These are phyloP conservation scores for Chaetomiaceae sp. DNA, from an alignment of 2,329 filamentous ascomycete genomes.

Conservation along the genomic window DNA sequence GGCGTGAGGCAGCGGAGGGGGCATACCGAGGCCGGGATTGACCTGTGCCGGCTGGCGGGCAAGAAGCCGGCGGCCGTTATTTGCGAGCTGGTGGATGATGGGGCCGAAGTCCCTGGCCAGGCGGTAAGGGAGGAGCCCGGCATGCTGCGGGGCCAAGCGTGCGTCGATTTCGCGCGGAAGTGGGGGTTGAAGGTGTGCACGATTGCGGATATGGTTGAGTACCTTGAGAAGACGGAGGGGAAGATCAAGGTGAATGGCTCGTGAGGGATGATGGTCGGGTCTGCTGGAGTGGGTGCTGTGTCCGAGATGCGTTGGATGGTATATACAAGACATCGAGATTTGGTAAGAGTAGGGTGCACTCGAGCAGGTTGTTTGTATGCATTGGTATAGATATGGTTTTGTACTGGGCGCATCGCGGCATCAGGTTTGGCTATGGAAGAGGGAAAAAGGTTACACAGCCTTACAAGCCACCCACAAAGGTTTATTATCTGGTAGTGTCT, in stretches of 20 bases:
- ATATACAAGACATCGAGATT: too few species aligned
- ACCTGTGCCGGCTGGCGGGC: constrained; percentile 82
- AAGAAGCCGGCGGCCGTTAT: constrained; percentile 77
- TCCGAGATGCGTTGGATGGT: too few species aligned
- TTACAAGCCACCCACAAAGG: background rate
- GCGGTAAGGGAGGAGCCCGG: constrained; percentile 64
- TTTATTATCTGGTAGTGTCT: background rate
- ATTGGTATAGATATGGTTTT: constrained; percentile 2
- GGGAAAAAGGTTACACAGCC: constrained; percentile 3
- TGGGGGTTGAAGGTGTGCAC: constrained; percentile 94
- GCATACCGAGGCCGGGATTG: constrained; percentile 90
- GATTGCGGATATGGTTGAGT: constrained; percentile 81
- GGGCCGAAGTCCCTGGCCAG: constrained; percentile 64
- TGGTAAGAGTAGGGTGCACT: background rate
- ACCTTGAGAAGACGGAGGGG: constrained; percentile 73
- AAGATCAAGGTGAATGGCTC: constrained; percentile 47
- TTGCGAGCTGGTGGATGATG: constrained; percentile 87
- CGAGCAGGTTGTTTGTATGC: background rate
- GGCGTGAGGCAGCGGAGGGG: constrained; percentile 76
- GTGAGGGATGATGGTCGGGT: background rate
- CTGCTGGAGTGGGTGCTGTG: background rate
- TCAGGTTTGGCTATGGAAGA: constrained; percentile 2
- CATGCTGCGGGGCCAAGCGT: constrained; percentile 89
- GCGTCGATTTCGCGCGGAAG: constrained; percentile 78
- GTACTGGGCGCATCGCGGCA: constrained; percentile 5